These are phyloP conservation scores for Lipomyces oligophaga DNA, from an alignment of 805 yeast genomes.

Conservation along the genomic window DNA sequence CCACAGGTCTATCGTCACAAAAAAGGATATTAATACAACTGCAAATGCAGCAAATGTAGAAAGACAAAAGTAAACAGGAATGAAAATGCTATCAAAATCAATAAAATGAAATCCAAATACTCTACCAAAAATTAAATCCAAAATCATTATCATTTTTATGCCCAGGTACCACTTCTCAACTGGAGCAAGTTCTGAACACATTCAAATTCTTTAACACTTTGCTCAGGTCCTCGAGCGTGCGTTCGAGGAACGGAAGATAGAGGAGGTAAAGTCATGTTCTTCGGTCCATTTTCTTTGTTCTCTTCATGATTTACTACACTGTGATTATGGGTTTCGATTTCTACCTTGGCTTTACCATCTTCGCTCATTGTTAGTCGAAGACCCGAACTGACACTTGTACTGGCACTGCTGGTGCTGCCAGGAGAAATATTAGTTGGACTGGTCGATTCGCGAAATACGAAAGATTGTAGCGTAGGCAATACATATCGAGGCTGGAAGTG, in stretches of 20 bases:
- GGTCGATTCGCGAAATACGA: too few species aligned
- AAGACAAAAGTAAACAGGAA: too few species aligned
- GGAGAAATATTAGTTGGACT: not conserved
- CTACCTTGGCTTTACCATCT: constrained; percentile 42
- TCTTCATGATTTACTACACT: not conserved
- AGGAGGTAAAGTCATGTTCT: not conserved
- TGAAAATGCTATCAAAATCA: too few species aligned
- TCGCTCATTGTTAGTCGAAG: constrained; percentile 36
- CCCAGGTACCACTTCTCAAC: constrained; percentile 24
- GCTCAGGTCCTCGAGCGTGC: not conserved
- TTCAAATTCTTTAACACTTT: constrained; percentile 14
- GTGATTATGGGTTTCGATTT: constrained; percentile 20
- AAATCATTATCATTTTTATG: too few species aligned
- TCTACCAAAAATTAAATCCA: too few species aligned
- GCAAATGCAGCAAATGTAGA: too few species aligned
- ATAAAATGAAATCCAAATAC: too few species aligned
- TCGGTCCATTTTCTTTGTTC: constrained; percentile 7
- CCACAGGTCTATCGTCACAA: too few species aligned
- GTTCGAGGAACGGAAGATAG: not conserved
- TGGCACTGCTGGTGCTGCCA: not conserved
- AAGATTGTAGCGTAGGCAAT: too few species aligned
- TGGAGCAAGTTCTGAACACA: constrained; percentile 25
- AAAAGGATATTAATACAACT: too few species aligned
- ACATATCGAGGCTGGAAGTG: too few species aligned
- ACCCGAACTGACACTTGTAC: constrained; percentile 4